Evolutionary conservation across 148 eudicot species (phyloP).

Genomic region (Persicaria tinctoria): DNA sequence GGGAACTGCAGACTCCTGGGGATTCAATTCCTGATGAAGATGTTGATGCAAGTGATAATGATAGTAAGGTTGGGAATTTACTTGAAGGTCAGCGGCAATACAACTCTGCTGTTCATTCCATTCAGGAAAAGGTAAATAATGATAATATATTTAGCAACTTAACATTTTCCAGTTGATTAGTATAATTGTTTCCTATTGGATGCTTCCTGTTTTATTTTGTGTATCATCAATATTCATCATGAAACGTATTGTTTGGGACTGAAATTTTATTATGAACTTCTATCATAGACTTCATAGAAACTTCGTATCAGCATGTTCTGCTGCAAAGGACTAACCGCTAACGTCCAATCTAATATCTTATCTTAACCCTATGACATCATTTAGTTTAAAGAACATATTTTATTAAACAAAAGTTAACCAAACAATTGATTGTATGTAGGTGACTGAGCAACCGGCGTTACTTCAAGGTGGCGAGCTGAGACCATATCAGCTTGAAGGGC

Average conservation of each 20-base stretch:
- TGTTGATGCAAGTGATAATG: constrained; percentile 43
- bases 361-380: not conserved
- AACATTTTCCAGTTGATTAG: not conserved
- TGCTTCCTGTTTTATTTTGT: not conserved
- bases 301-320: not conserved
- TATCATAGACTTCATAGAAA: not conserved
- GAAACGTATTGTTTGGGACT: not conserved
- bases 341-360: not conserved
- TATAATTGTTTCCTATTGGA: not conserved
- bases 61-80: constrained; percentile 61
- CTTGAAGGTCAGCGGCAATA: constrained; percentile 96
- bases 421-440: constrained; percentile 33
- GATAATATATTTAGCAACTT: not conserved
- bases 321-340: not conserved
- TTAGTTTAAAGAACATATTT: not conserved
- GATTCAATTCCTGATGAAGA: constrained; percentile 50
- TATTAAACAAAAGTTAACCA: not conserved
- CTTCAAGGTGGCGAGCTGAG: constrained; percentile 99
- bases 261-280: not conserved
- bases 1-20: constrained; percentile 38
- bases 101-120: constrained; percentile 93
- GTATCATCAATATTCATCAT: not conserved
- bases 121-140: constrained; percentile 84
- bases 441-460: constrained; percentile 90
- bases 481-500: constrained; percentile 94